Percentiles rank a stretch among this genome's conserved stretches.
Conservation (phyloP, 805 yeast species). For the Yarrowia sp. region DNA sequence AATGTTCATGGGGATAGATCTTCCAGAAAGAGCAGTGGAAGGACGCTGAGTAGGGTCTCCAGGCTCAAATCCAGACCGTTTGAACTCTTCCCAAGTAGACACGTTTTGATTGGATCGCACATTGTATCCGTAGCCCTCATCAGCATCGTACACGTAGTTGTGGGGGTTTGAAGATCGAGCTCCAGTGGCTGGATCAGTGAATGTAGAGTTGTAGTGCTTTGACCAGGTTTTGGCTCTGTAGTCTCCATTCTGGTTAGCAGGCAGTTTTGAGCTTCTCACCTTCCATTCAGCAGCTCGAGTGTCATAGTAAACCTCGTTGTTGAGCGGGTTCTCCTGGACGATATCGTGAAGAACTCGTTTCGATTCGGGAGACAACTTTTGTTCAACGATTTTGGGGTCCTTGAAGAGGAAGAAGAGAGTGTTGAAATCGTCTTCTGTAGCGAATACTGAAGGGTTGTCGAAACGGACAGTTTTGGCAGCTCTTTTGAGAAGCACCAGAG, state of each 20-base stretch:
- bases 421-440: constrained; percentile 75
- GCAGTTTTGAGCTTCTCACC: constrained; percentile 25
- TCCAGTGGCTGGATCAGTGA: constrained; percentile 35
- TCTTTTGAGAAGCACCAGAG: constrained; percentile 58
- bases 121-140: constrained; percentile 15
- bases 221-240: constrained; percentile 37
- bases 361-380: constrained; percentile 70
- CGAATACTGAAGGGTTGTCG: constrained; percentile 65
- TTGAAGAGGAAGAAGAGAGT: constrained; percentile 68
- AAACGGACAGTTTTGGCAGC: constrained; percentile 61
- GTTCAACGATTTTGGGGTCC: constrained; percentile 50
- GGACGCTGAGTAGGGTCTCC: neutral
- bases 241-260: constrained; percentile 32
- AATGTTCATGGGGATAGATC: constrained; percentile 19
- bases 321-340: constrained; percentile 36
- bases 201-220: constrained; percentile 35
- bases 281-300: constrained; percentile 21
- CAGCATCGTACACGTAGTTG: constrained; percentile 37
- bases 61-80: constrained; percentile 2
- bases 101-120: neutral
- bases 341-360: constrained; percentile 50
- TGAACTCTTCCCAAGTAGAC: constrained; percentile 11
- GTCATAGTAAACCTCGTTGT: constrained; percentile 30
- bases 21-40: neutral
- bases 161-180: constrained; percentile 34